Evolutionary conservation across 202 grass and related monocot species (phyloP).

Genomic region (Zoysia matrella): DNA sequence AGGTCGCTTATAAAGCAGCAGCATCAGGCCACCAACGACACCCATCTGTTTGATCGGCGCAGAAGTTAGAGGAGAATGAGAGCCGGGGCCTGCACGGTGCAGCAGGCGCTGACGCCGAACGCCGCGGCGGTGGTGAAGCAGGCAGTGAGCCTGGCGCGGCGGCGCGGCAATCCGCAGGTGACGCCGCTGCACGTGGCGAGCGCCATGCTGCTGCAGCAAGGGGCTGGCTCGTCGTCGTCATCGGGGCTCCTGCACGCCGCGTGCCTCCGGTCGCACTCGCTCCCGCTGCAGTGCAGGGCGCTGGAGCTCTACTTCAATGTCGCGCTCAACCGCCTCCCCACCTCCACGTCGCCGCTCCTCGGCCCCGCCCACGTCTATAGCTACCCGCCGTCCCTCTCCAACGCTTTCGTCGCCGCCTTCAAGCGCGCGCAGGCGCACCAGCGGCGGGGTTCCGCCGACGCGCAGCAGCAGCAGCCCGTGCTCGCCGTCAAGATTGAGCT

Average conservation of each 20-base stretch:
- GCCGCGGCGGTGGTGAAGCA: slow-evolving; percentile 71
- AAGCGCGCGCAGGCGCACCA: slow-evolving; percentile 92
- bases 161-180: slow-evolving; percentile 74
- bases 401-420: slow-evolving; percentile 81
- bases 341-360: slow-evolving; percentile 58
- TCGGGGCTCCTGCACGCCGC: slow-evolving; percentile 64
- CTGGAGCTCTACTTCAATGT: slow-evolving; percentile 97
- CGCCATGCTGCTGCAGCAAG: slow-evolving; percentile 64
- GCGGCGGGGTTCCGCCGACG: slow-evolving; percentile 56
- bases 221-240: slow-evolving; percentile 4
- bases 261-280: slow-evolving; percentile 84
- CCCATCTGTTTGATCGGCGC: background rate
- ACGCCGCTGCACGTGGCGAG: slow-evolving; percentile 84
- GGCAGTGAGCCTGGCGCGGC: slow-evolving; percentile 65
- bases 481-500: slow-evolving; percentile 84
- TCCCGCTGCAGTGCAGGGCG: slow-evolving; percentile 88
- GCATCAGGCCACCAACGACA: slow-evolving; percentile 17
- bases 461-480: slow-evolving; percentile 75
- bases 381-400: slow-evolving; percentile 77
- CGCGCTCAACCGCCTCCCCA: slow-evolving; percentile 79
- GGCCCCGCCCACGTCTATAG: slow-evolving; percentile 45
- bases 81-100: slow-evolving; percentile 69
- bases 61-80: slow-evolving; percentile 64
- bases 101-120: slow-evolving; percentile 71
- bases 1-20: slow-evolving; percentile 47